These are phyloP conservation scores for Sarocladium oryzae DNA, from an alignment of 2,329 filamentous ascomycete species.

Conservation along the genomic window DNA sequence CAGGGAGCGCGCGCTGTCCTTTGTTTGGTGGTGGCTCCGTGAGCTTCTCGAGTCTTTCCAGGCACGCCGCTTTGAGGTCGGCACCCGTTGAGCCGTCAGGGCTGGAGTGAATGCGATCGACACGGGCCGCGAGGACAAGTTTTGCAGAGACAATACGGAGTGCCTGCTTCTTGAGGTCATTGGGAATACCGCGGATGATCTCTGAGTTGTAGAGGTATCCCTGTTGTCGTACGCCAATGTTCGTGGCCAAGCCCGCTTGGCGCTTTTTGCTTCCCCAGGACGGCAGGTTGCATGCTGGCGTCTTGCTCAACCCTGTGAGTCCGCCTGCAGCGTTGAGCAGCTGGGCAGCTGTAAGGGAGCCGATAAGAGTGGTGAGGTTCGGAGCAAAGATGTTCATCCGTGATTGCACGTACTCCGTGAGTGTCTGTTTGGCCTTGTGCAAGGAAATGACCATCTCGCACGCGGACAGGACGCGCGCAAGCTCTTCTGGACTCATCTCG, in stretches of 20 bases:
- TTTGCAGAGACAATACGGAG: conserved; percentile 94
- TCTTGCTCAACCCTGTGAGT: conserved; percentile 80
- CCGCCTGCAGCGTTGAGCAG: conserved; percentile 94
- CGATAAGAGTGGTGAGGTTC: conserved; percentile 84
- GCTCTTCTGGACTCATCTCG: conserved; percentile 67
- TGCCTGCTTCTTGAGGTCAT: conserved; percentile 83
- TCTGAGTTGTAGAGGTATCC: conserved; percentile 91
- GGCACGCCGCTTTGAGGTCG: conserved; percentile 72
- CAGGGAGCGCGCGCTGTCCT: conserved; percentile 76
- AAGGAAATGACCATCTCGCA: conserved; percentile 86
- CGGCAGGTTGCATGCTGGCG: conserved; percentile 85
- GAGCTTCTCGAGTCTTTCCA: conserved; percentile 84
- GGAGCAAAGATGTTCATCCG: conserved; percentile 95
- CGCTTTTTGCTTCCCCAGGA: conserved; percentile 88
- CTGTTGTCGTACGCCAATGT: conserved; percentile 83
- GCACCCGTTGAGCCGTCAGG: conserved; percentile 79
- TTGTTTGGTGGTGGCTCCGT: conserved; percentile 89
- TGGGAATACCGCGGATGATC: conserved; percentile 77
- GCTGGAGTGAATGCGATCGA: conserved; percentile 77
- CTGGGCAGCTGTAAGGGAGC: conserved; percentile 88
- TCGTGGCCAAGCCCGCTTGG: conserved; percentile 80
- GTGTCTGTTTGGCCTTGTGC: conserved; percentile 75
- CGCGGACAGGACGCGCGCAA: conserved; percentile 66
- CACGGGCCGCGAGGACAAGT: conserved; percentile 84
- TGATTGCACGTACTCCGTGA: conserved; percentile 93